Conservation (phyloP, 352 stramenopile genomes). For the Phytophthora meadii region DNA sequence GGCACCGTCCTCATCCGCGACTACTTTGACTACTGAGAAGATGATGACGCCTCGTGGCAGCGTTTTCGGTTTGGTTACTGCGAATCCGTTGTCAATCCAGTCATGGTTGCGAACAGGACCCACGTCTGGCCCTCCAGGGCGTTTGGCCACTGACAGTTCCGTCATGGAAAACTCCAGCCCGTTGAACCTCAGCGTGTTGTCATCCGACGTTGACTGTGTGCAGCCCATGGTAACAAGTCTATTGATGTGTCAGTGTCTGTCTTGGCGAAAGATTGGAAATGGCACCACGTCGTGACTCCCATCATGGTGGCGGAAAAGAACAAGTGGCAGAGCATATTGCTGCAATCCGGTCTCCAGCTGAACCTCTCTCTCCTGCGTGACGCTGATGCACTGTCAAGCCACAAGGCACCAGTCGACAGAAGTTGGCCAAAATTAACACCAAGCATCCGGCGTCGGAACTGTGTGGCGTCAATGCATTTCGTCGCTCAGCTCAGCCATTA, state of each 20-base stretch:
- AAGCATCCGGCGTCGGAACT: neutral
- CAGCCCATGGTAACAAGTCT: conserved; percentile 29
- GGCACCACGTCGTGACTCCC: neutral
- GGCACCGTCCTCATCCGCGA: conserved; percentile 35
- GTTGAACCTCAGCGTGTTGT: conserved; percentile 29
- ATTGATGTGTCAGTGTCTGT: neutral
- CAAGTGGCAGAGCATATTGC: conserved; percentile 21
- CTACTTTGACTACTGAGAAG: conserved; percentile 45
- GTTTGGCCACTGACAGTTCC: conserved; percentile 36
- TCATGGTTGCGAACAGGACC: conserved; percentile 2
- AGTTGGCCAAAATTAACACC: neutral
- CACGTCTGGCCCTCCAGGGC: conserved; percentile 35
- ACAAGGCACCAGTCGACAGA: conserved; percentile 21
- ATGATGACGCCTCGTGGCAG: conserved; percentile 15
- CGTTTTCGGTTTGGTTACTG: conserved; percentile 11
- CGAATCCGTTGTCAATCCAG: no score
- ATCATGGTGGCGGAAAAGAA: neutral
- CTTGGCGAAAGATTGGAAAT: conserved; percentile 23
- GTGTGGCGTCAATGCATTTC: no score
- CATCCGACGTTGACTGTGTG: conserved; percentile 47
- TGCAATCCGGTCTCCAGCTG: conserved; percentile 21
- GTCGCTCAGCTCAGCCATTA: neutral
- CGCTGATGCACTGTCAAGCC: conserved; percentile 15
- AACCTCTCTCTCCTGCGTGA: conserved; percentile 18
- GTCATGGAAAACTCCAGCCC: conserved; percentile 19